Evolutionary conservation across 140 eudicot genomes (phyloP), one percentile per base, ranked within the genome.

Genomic region (Ambrosia hybrid): DNA sequence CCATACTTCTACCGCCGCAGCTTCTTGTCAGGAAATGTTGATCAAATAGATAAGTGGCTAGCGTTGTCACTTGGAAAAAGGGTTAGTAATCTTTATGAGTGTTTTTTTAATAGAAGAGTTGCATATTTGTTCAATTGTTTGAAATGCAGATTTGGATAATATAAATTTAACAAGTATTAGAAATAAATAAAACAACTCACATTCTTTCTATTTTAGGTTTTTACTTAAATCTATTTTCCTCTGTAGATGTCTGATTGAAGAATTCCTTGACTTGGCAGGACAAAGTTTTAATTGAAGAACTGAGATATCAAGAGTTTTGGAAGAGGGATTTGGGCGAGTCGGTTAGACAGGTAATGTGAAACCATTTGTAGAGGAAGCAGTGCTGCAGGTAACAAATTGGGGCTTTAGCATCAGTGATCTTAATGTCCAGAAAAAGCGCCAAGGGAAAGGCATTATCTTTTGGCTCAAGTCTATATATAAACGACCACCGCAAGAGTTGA

Each of bases 361-460:
- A 78, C 96, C 98, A 57, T 92, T 85, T 83, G 77, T 87, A 11
- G 95, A 92, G 77, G 98, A 92, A 87, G 92, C 96, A 30, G 81
- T 78, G 39, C 60, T 92, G 76, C 96, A 81, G 84, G 96, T 89
- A 36, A 87, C 98, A 48, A 73, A 69, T 75, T 92, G 96, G 98
- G 96, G 93, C 58, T 92, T 92, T 81, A 87, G 87, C 72, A 76
- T 89, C 30, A 68, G 83, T 67, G 98, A 92, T 72, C 90, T 92
- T 65, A 79, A 87, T 76, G 61, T 83, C 12, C 85, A 70, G 58
- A 85, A 86, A 79, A 83, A 79, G 62, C 81, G 5, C 38, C 66
- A 64, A 39, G 78, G 82, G 30, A 83, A 85, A 73, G 90, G 91
- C 53, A 52, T 92, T 70, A 46, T 85, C n/a, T 70, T 15, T 62